Evolutionary conservation across 2,329 filamentous ascomycete genomes (phyloP).

Genomic region (Cordyceps javanica): DNA sequence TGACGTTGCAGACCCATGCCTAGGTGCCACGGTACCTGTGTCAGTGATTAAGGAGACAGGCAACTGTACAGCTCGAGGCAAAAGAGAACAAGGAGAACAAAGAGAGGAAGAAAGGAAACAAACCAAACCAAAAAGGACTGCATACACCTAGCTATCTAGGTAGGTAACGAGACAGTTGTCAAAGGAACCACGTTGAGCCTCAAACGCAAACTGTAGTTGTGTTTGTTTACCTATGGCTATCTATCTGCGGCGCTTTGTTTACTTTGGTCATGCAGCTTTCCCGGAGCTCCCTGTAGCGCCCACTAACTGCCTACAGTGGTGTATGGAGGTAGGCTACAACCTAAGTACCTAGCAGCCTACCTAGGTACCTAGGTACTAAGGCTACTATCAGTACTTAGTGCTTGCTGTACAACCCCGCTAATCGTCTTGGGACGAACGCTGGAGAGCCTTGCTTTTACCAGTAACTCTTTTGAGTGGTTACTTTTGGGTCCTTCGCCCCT

Average conservation of each 20-base stretch:
- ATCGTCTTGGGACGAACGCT: not conserved
- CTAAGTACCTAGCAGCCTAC: too few relatives aligned
- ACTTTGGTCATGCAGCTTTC: not conserved
- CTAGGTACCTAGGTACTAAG: too few relatives aligned
- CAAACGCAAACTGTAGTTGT: not conserved
- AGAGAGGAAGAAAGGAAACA: too few relatives aligned
- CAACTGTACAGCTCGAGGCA: not conserved
- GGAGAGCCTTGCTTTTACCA: not conserved
- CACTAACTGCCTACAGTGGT: too few relatives aligned
- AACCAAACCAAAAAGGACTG: too few relatives aligned
- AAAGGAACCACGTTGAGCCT: not conserved
- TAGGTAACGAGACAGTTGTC: not conserved
- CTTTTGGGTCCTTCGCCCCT: not conserved
- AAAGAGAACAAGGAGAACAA: too few relatives aligned
- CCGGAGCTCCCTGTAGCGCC: not conserved
- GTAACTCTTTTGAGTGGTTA: not conserved
- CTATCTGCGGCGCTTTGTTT: conserved; percentile 3
- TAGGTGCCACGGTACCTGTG: too few relatives aligned
- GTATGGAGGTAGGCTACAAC: too few relatives aligned
- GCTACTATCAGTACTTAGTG: too few relatives aligned
- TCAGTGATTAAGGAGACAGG: not conserved
- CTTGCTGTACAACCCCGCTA: not conserved
- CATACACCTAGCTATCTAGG: too few relatives aligned
- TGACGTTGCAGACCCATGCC: not conserved
- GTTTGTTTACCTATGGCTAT: not conserved